A percentile compares a stretch with the other conserved stretches of the same genome.
Evolutionary conservation across 257 asterid genomes (phyloP).

Genomic region (Lithospermum erythrorhizon): DNA sequence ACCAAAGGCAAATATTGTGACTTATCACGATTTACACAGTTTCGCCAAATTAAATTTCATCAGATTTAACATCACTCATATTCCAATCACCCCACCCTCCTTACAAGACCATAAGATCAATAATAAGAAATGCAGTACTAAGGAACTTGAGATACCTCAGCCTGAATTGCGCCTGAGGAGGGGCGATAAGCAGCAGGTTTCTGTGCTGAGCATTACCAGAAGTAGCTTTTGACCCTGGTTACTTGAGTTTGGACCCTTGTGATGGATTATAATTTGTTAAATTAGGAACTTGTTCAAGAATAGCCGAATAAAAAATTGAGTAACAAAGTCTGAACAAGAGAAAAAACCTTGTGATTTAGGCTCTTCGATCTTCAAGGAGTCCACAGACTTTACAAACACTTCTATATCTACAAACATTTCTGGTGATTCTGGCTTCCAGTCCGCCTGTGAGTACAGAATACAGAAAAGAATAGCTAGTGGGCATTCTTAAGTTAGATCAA

Average conservation of each 20-base stretch:
- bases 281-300: slow-evolving; percentile 7
- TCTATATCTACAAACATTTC: slow-evolving; percentile 58
- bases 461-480: slow-evolving; percentile 14
- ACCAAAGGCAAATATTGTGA: too few relatives aligned
- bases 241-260: slow-evolving; percentile 50
- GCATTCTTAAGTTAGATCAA: slow-evolving; percentile 8
- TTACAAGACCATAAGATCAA: too few relatives aligned
- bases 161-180: slow-evolving; percentile 89
- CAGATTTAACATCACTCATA: too few relatives aligned
- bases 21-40: too few relatives aligned
- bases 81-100: too few relatives aligned
- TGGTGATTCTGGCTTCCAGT: slow-evolving; percentile 86
- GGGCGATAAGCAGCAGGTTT: slow-evolving; percentile 96
- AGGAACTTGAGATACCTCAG: slow-evolving; percentile 48
- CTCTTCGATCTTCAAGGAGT: slow-evolving; percentile 52
- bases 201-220: slow-evolving; percentile 46
- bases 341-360: slow-evolving; percentile 44
- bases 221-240: slow-evolving; percentile 37
- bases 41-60: too few relatives aligned
- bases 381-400: slow-evolving; percentile 49
- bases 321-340: background rate
- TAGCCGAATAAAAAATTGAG: slow-evolving; percentile 4
- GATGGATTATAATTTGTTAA: slow-evolving; percentile 29
- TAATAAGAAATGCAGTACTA: background rate
- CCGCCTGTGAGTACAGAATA: slow-evolving; percentile 42